Percentiles rank a stretch among this genome's conserved stretches.
phyloP scores from a whole-genome alignment of 2,329 filamentous ascomycete genomes.

The Fusarium musae region DNA sequence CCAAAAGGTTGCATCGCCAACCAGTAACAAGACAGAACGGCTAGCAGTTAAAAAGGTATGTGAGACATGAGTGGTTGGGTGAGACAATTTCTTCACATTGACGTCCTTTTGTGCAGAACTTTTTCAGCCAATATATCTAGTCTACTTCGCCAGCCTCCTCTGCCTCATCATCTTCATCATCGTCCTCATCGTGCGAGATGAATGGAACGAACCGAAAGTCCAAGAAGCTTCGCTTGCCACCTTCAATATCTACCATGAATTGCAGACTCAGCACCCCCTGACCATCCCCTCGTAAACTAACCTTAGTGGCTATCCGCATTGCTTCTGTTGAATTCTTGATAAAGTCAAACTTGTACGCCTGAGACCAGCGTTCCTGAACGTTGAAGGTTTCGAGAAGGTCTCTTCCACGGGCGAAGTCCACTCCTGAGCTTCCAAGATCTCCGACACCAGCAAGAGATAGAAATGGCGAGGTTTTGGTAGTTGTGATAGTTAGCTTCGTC shows the following conservation, averaged over 20 bases:
- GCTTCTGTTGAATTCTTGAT: conserved; percentile 87
- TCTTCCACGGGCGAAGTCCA: conserved; percentile 73
- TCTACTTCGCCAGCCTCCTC: conserved; percentile 13
- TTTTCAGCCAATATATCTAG: conserved; percentile 10
- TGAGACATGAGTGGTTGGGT: conserved; percentile 4
- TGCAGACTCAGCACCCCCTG: conserved; percentile 94
- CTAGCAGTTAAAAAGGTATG: neutral
- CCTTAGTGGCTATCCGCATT: conserved; percentile 94
- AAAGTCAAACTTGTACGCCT: conserved; percentile 88
- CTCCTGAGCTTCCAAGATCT: conserved; percentile 69
- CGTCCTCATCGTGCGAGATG: conserved; percentile 66
- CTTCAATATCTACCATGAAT: conserved; percentile 92
- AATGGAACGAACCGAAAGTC: conserved; percentile 87
- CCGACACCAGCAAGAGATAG: conserved; percentile 76
- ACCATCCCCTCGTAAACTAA: conserved; percentile 86
- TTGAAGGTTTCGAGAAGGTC: conserved; percentile 80
- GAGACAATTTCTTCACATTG: conserved; percentile 4
- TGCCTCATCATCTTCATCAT: conserved; percentile 46
- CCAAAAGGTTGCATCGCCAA: neutral
- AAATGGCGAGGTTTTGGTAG: conserved; percentile 72
- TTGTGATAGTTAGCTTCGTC: conserved; percentile 74
- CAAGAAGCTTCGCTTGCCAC: conserved; percentile 75
- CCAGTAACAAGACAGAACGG: neutral
- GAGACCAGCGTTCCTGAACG: conserved; percentile 68
- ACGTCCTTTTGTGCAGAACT: neutral